Conservation (phyloP, 768 basidiomycete species). For the Leccinum boreale region DNA sequence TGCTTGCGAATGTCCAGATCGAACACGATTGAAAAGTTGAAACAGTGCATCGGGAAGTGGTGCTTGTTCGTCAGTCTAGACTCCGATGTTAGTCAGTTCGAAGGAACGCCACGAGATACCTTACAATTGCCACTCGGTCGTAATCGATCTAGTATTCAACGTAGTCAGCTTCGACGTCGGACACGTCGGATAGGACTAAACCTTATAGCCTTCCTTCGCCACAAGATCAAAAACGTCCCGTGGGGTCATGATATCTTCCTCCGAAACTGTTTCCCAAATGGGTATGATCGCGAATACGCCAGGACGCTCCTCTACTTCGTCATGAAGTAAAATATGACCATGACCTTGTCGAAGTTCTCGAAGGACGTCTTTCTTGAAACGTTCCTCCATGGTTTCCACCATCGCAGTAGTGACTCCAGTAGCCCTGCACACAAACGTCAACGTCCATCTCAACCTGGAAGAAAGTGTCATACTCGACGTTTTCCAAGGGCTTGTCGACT, state of each 20-base stretch:
- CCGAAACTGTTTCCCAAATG: constrained; percentile 86
- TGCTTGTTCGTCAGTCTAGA: constrained; percentile 93
- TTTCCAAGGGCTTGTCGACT: constrained; percentile 84
- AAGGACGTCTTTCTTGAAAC: constrained; percentile 84
- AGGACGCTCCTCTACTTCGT: constrained; percentile 91
- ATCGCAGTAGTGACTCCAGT: constrained; percentile 89
- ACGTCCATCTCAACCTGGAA: not conserved
- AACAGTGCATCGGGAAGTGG: constrained; percentile 86
- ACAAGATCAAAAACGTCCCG: constrained; percentile 78
- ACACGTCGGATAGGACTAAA: not conserved
- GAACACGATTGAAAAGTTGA: constrained; percentile 74
- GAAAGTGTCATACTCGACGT: constrained; percentile 71
- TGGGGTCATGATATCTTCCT: constrained; percentile 84
- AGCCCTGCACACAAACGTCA: constrained; percentile 48
- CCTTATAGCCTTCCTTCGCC: constrained; percentile 73
- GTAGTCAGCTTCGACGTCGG: constrained; percentile 1
- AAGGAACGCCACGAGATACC: constrained; percentile 21
- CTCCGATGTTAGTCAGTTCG: constrained; percentile 3
- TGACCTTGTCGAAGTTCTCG: constrained; percentile 65
- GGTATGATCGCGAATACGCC: constrained; percentile 90
- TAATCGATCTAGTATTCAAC: constrained; percentile 64
- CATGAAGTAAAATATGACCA: constrained; percentile 87
- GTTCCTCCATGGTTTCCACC: constrained; percentile 89
- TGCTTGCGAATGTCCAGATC: constrained; percentile 49
- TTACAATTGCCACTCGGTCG: constrained; percentile 83